Base-by-base conservation (phyloP, 2,329 filamentous ascomycete genomes). In the Epichloe typhina region DNA sequence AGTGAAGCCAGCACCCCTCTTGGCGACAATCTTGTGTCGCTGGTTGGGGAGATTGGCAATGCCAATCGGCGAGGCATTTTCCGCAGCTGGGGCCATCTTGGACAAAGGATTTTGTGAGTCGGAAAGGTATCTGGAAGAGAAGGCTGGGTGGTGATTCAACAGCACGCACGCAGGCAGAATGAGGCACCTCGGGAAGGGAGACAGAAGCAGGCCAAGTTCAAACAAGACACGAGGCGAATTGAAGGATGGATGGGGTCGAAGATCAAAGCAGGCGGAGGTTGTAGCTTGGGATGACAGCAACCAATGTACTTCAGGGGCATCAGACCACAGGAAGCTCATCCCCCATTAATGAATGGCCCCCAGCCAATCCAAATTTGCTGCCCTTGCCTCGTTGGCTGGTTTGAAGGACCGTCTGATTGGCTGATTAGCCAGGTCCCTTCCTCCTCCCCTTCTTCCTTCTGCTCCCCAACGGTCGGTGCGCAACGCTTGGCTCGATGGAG, bases 1-100 rank as follows among this genome's bases (percentile, higher is more conserved):
- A 59, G 93, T 98, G 74, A 98, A 98, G 66, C 90, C 87, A 65
- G 93, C 94, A 74, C 93, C 93, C 73, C 94, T 85, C 73, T 85
- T 82, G 56, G 77, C 78, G 64, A 85, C 82, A 66, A 85, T 85
- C 74, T 85, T 85, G 73, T 85, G 82, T 64, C 82, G 76, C 75
- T 84, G 82, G 73, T 84, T 84, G 61, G 81, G 81, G 65, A 84
- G 72, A 70, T 85, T 84, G 72, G 82, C 81, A 73, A 85, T 85
- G 70, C 82, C 82, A 78, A 85, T 83, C 62, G 79, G 79, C 64
- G 77, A 81, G 62, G 79, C 77, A 69, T 74, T 81, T 68, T 81
- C 77, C 58, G 74, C 68, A 64, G 74, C 66, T 59, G 74, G 64
- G 69, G 79, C 76, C 80, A 83, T 83, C 59, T 66, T 66, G 68